These are phyloP conservation scores for Kwoniella europaea DNA, from an alignment of 768 basidiomycete species.

Conservation along the genomic window DNA sequence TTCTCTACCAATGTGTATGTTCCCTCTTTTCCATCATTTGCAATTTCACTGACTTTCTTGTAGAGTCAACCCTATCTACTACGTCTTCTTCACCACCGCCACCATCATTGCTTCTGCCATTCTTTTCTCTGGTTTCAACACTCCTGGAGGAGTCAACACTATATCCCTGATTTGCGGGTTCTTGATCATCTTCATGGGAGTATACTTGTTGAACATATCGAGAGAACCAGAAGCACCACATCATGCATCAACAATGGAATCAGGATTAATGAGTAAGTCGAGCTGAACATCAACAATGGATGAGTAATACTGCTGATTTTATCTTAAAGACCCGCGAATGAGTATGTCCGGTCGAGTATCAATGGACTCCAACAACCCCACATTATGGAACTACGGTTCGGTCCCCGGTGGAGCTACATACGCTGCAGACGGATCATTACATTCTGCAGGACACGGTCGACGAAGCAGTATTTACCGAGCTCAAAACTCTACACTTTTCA, in stretches of 20 bases:
- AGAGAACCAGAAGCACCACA: conserved; percentile 56
- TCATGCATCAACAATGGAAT: conserved; percentile 49
- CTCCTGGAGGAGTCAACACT: conserved; percentile 77
- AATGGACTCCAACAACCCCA: conserved; percentile 62
- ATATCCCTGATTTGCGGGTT: conserved; percentile 88
- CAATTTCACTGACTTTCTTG: conserved; percentile 5
- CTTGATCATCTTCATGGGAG: conserved; percentile 90
- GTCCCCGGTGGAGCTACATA: conserved; percentile 35
- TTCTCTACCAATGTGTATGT: conserved; percentile 97
- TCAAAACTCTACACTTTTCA: conserved; percentile 73
- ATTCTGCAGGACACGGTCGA: conserved; percentile 66
- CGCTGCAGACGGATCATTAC: conserved; percentile 57
- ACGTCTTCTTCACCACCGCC: conserved; percentile 91
- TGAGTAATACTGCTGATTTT: background rate
- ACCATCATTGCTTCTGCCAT: conserved; percentile 94
- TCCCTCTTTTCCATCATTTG: background rate
- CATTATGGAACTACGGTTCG: conserved; percentile 45
- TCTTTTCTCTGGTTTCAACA: conserved; percentile 97
- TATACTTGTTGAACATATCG: conserved; percentile 61
- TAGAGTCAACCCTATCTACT: conserved; percentile 97
- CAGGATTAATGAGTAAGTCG: conserved; percentile 58
- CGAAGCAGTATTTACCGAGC: conserved; percentile 70
- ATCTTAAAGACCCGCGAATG: conserved; percentile 67
- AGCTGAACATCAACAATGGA: background rate
- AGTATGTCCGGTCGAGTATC: conserved; percentile 81